Percentiles rank a stretch among this genome's conserved stretches.
Conservation (phyloP, 805 yeast species). For the Jamesozyma hellenica region DNA sequence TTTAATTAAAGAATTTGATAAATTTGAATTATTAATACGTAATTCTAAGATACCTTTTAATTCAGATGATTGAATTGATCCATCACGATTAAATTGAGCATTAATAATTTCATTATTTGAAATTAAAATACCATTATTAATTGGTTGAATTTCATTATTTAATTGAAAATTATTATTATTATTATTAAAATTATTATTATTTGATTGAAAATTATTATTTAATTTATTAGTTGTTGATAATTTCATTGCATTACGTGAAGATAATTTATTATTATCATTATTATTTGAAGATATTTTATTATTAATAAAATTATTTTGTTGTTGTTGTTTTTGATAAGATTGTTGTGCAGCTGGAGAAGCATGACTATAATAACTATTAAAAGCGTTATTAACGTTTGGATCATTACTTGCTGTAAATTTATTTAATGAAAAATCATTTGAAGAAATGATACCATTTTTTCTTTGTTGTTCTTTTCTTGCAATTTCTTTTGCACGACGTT, state of each 20-base stretch:
- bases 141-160: constrained; percentile 27
- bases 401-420: constrained; percentile 23
- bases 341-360: constrained; percentile 33
- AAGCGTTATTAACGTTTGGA: constrained; percentile 30
- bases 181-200: constrained; percentile 3
- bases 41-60: constrained; percentile 85
- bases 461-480: constrained; percentile 57
- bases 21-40: constrained; percentile 67
- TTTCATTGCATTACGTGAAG: constrained; percentile 21
- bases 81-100: constrained; percentile 78
- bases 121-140: constrained; percentile 71
- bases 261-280: constrained; percentile 2
- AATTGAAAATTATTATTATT: constrained; percentile 1
- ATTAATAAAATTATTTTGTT: constrained; percentile 4
- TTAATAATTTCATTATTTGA: constrained; percentile 66
- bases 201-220: neutral
- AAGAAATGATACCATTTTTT: constrained; percentile 24
- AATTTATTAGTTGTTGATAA: constrained; percentile 6
- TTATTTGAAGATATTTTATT: constrained; percentile 3
- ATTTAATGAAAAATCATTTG: constrained; percentile 1
- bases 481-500: constrained; percentile 85
- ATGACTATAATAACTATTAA: constrained; percentile 30
- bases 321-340: constrained; percentile 21
- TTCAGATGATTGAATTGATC: constrained; percentile 58
- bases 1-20: constrained; percentile 56